These are phyloP conservation scores for Mesembryanthemum crystallinum DNA, from an alignment of 148 eudicot genomes.

Conservation along the genomic window DNA sequence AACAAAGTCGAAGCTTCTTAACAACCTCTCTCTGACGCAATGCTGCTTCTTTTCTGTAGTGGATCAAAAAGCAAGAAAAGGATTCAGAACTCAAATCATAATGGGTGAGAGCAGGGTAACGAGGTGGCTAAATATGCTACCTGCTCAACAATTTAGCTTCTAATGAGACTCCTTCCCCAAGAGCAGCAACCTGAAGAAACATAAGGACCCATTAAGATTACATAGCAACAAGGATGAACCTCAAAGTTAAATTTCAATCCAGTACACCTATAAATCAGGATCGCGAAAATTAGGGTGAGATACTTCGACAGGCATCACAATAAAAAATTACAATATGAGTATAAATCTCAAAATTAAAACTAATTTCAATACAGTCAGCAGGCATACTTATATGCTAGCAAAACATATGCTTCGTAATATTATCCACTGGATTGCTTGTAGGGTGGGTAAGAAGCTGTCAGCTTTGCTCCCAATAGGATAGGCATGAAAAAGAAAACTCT, in stretches of 20 bases:
- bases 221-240: background rate
- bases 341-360: no score
- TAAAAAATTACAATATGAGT: background rate
- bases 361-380: no score
- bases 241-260: background rate
- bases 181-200: conserved; percentile 66
- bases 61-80: conserved; percentile 20
- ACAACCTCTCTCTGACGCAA: conserved; percentile 85
- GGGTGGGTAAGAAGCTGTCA: background rate
- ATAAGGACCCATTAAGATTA: conserved; percentile 5
- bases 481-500: background rate
- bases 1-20: background rate
- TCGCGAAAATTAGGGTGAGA: background rate
- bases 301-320: background rate
- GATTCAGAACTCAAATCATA: conserved; percentile 12
- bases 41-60: conserved; percentile 87
- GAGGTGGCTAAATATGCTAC: conserved; percentile 29
- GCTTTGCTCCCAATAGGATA: background rate
- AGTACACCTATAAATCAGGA: background rate
- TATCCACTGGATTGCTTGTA: no score
- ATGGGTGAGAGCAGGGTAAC: conserved; percentile 14
- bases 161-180: conserved; percentile 86
- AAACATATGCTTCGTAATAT: no score
- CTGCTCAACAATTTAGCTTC: conserved; percentile 88
- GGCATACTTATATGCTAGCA: no score